phyloP scores from a whole-genome alignment of 2,329 filamentous ascomycete species.

The Tympanopsis confertula region DNA sequence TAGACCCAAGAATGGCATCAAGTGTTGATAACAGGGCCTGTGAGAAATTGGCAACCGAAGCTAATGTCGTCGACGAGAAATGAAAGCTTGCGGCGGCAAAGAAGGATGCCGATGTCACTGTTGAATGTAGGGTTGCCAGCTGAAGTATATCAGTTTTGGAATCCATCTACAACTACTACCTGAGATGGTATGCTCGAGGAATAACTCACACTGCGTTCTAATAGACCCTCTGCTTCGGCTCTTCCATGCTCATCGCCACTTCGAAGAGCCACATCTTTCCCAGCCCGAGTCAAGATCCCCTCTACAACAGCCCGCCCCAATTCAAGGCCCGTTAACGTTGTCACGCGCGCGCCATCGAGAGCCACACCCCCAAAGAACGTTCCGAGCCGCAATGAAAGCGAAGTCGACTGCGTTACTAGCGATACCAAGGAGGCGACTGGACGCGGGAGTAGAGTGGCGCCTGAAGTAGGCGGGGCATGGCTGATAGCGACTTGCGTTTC shows the following conservation, averaged over 20 bases:
- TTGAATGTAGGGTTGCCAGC: background rate
- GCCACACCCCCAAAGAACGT: constrained; percentile 20
- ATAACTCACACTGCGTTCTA: constrained; percentile 28
- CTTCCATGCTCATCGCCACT: constrained; percentile 22
- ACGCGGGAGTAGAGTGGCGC: constrained; percentile 9
- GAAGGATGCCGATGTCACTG: constrained; percentile 2
- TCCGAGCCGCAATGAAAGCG: constrained; percentile 18
- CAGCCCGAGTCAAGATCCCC: constrained; percentile 19
- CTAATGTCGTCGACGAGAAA: constrained; percentile 9
- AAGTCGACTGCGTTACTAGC: constrained; percentile 4
- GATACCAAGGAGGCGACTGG: constrained; percentile 10
- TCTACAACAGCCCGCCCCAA: constrained; percentile 21
- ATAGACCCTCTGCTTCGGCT: constrained; percentile 26
- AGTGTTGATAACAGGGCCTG: constrained; percentile 9
- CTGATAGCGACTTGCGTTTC: background rate
- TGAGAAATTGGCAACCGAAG: constrained; percentile 9
- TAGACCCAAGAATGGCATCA: constrained; percentile 11
- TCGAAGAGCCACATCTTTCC: constrained; percentile 16
- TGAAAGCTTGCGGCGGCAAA: constrained; percentile 9
- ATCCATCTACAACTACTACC: background rate
- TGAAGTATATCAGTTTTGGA: constrained; percentile 2
- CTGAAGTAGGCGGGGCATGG: constrained; percentile 5
- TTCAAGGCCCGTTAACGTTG: constrained; percentile 22
- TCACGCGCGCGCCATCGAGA: constrained; percentile 19
- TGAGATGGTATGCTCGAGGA: background rate